Evolutionary conservation across 2,329 filamentous ascomycete genomes (phyloP).

Genomic region (Xylaria multiplex): DNA sequence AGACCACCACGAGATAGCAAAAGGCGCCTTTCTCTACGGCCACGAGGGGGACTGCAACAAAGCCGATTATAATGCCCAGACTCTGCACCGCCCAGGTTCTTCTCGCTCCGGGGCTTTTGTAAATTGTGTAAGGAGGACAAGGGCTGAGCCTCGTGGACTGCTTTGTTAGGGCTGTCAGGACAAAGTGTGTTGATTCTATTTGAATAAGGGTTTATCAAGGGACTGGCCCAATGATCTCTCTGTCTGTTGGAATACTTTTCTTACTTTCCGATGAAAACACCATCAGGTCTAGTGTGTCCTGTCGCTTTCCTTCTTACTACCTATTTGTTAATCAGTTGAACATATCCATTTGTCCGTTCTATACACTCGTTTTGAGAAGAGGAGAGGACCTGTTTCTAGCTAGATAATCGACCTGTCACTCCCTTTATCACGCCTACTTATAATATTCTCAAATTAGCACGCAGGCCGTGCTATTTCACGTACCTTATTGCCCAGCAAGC

Average conservation of each 20-base stretch:
- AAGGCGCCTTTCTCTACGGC: conserved; percentile 30
- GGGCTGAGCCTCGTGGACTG: background rate
- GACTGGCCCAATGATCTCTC: background rate
- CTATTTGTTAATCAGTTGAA: conserved; percentile 16
- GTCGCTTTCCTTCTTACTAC: conserved; percentile 25
- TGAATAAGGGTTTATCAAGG: conserved; percentile 3
- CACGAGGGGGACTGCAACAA: conserved; percentile 16
- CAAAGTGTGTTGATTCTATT: conserved; percentile 34
- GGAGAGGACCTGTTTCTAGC: background rate
- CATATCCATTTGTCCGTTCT: conserved; percentile 26
- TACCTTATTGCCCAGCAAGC: conserved; percentile 2
- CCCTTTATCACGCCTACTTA: conserved; percentile 8
- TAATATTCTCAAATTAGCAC: conserved; percentile 20
- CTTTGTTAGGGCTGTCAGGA: conserved; percentile 36
- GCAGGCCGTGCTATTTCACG: conserved; percentile 26
- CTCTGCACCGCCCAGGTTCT: background rate
- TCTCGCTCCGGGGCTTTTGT: background rate
- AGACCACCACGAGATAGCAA: background rate
- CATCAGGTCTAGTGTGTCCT: background rate
- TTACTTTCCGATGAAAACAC: conserved; percentile 11
- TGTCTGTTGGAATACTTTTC: background rate
- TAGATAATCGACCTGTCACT: conserved; percentile 7
- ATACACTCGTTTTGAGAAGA: conserved; percentile 35
- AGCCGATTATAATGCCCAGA: conserved; percentile 15
- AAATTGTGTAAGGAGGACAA: too few species aligned